Base-by-base conservation (phyloP, 2,329 filamentous ascomycete genomes). In the Claviceps pusilla region DNA sequence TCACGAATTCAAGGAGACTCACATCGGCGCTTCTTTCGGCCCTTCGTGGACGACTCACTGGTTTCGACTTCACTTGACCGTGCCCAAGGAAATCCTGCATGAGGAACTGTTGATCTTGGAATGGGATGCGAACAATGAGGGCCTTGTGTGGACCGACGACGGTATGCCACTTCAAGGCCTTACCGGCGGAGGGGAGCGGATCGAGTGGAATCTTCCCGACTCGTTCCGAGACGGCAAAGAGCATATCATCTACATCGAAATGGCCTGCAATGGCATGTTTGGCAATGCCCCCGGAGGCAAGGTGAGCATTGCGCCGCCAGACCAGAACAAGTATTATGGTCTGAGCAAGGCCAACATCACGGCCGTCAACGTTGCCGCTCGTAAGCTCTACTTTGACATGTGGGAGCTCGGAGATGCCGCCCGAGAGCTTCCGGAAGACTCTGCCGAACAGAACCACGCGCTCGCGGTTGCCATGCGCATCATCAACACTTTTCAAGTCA, bases 191-290 rank as follows among this genome's bases (percentile, higher is more conserved):
- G 88, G 87, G 45, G 93, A 98, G 64, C 80, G 93, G 53, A 78
- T 84, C 16, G 89, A 97, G 69, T 98, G 91, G 90, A 82, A 95
- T 56, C 76, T 98, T 48, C 91, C 93, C 9, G 75, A 87, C 51
- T 74, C 75, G 16, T 95, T 87, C 71, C 80, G 87, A 57, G 87
- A 95, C 67, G 90, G 89, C 53, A 83, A 91, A 66, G 80, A 89
- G 63, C 90, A 97, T 67, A 82, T 78, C 19, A 87, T 98, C 63
- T 98, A 96, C 68, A 84, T 98, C 59, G 93, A 98, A 72, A 95
- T 97, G 87, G 93, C 93, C 24, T 97, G 93, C 72, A 98, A 98
- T 68, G 84, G 85, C 68, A 97, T 97, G 90, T 97, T 97, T 71
- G 93, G 93, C 61, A 95, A 95, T 67, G 86, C 89, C 0, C 78